phyloP scores from a whole-genome alignment of 208 protist genomes.

The Trypanosoma cruzi region DNA sequence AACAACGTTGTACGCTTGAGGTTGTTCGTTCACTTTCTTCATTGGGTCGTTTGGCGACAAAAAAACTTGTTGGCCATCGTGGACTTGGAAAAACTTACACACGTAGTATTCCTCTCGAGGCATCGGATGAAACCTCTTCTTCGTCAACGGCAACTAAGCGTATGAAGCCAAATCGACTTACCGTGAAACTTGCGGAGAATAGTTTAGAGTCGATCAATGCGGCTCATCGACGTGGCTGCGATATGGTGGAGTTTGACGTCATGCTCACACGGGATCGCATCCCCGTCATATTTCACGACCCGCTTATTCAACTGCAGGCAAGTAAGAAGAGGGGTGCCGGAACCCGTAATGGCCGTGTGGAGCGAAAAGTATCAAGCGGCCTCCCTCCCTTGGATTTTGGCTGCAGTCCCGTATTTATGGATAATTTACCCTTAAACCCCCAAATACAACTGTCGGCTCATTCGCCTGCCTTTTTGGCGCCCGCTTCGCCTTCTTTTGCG shows the following conservation, averaged over 20 bases:
- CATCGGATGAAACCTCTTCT: not conserved
- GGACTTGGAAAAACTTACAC: slow-evolving; percentile 85
- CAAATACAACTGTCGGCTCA: slow-evolving; percentile 15
- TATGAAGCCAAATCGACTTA: slow-evolving; percentile 20
- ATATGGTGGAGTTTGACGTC: slow-evolving; percentile 86
- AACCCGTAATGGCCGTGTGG: slow-evolving; percentile 19
- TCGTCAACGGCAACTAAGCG: not conserved
- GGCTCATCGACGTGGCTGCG: slow-evolving; percentile 66
- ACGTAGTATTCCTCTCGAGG: slow-evolving; percentile 20
- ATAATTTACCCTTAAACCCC: not conserved
- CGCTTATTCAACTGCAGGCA: slow-evolving; percentile 70
- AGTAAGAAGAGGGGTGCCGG: slow-evolving; percentile 31
- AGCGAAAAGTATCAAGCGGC: not conserved
- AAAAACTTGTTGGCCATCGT: slow-evolving; percentile 77
- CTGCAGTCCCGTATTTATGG: not conserved
- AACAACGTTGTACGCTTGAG: slow-evolving; percentile 42
- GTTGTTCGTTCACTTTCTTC: slow-evolving; percentile 65
- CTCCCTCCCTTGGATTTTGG: not conserved
- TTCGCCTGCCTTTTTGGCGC: not conserved
- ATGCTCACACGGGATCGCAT: slow-evolving; percentile 81
- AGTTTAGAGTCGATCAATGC: slow-evolving; percentile 72
- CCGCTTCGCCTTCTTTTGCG: not conserved
- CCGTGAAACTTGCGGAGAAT: slow-evolving; percentile 75
- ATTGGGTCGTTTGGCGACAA: slow-evolving; percentile 45
- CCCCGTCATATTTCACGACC: slow-evolving; percentile 82